These are phyloP conservation scores for Tolypocladium sp. DNA, from an alignment of 2,329 filamentous ascomycete genomes.

Conservation along the genomic window DNA sequence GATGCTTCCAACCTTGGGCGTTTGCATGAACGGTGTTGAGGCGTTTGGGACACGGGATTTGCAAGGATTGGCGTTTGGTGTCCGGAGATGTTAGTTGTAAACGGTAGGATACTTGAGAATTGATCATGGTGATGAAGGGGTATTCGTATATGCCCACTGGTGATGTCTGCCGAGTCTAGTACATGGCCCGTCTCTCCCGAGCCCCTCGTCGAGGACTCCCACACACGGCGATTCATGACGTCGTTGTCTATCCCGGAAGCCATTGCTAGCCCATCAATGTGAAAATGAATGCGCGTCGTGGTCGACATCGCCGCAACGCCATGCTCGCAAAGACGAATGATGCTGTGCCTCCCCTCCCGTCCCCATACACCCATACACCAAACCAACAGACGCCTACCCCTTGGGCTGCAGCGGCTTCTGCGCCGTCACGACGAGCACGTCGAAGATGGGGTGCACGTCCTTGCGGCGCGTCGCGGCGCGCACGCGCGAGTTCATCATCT, in stretches of 20 bases:
- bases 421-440: conserved; percentile 19
- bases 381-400: neutral
- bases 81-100: neutral
- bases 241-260: neutral
- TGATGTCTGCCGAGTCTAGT: neutral
- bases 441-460: conserved; percentile 19
- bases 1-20: neutral
- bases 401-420: conserved; percentile 11
- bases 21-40: neutral
- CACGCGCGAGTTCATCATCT: conserved; percentile 21
- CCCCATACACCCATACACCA: no score
- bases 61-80: neutral
- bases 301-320: neutral
- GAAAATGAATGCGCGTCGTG: neutral
- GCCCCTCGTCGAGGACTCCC: neutral
- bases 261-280: neutral
- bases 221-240: neutral
- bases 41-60: neutral
- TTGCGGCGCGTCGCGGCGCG: conserved; percentile 13
- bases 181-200: neutral
- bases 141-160: no score
- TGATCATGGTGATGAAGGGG: neutral
- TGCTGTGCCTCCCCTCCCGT: neutral
- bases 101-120: neutral
- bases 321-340: neutral